Base-by-base conservation (phyloP, 2,329 filamentous ascomycete species). In the Didymella glomerata region DNA sequence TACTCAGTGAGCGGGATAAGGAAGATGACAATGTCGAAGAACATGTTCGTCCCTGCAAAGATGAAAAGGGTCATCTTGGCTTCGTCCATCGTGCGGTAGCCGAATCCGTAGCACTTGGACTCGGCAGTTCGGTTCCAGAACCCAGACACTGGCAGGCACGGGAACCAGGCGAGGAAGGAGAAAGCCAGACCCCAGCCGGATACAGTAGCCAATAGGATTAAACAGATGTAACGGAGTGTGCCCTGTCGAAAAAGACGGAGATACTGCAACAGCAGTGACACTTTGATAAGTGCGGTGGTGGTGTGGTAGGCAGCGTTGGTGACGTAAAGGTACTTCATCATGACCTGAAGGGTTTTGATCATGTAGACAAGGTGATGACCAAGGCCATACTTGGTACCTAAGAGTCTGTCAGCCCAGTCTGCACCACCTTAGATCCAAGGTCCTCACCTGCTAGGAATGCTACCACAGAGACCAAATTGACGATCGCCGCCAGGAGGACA, bases 221-320 rank as follows among this genome's bases (percentile, higher is more conserved):
- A 44, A 32, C 61, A 67, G 16, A 67, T 34, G 9, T 30, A 63
- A 25, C 68, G 70, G 16, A 65, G 61, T 2, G 30, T 36, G 2
- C 68, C 68, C n/a, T 64, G 48, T 4, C 53, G 63, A 55, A 76
- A 76, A 1, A 77, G 42, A 24, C 74, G 64, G 10, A 76, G 62
- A 48, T 77, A 77, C 47, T 77, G 75, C 27, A 70, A 60, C 2
- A 77, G 67, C 11, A 77, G 61, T 2, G 75, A 75, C 20, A 76
- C 34, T 49, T 77, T 77, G 56, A 77, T 71, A 27, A 72, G 53
- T 9, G 63, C 65, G 2, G 74, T 69, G 1, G 70, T 72, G 8
- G 65, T 69, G 30, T 68, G 59, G 55, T 76, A 76, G 0, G 67
- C 57, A 10, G 66, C 68, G 24, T 68, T 71, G 18, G 67, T 62